phyloP scores from a whole-genome alignment of 1,284 basidiomycete genomes.

The Ceraceosorus bombacis region DNA sequence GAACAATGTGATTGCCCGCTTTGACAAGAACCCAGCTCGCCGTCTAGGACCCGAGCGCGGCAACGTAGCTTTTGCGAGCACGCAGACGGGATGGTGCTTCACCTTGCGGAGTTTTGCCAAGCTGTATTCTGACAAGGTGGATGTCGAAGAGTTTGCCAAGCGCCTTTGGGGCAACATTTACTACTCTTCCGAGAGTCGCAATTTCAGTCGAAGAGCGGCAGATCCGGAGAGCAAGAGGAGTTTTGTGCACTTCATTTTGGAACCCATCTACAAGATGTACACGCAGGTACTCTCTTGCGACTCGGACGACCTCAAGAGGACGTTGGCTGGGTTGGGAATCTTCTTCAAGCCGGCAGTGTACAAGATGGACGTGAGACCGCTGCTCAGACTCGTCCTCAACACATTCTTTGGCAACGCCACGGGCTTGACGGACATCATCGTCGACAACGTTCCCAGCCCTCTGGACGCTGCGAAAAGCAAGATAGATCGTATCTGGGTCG shows the following conservation, averaged over 20 bases:
- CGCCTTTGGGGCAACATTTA: constrained; percentile 98
- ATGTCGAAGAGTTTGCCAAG: constrained; percentile 60
- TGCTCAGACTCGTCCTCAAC: constrained; percentile 84
- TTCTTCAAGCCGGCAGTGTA: constrained; percentile 84
- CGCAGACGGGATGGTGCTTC: constrained; percentile 96
- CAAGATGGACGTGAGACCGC: constrained; percentile 94
- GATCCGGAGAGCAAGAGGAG: constrained; percentile 75
- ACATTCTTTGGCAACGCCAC: constrained; percentile 84
- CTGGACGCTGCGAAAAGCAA: constrained; percentile 63
- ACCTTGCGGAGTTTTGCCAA: constrained; percentile 87
- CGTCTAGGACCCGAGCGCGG: constrained; percentile 87
- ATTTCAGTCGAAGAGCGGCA: constrained; percentile 75
- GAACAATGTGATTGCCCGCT: constrained; percentile 68
- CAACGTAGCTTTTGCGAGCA: constrained; percentile 94
- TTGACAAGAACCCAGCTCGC: constrained; percentile 77
- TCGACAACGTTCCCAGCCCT: constrained; percentile 79
- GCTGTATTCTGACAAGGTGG: constrained; percentile 82
- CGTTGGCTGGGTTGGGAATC: constrained; percentile 73
- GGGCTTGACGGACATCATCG: constrained; percentile 86
- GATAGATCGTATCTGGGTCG: constrained; percentile 51
- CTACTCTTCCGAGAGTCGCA: constrained; percentile 70
- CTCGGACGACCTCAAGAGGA: constrained; percentile 70
- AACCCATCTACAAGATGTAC: constrained; percentile 96
- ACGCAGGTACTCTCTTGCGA: constrained; percentile 86
- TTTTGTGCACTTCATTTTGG: constrained; percentile 93